Conservation (phyloP, 495 filamentous ascomycete species). For the Penicillium bialowiezense region DNA sequence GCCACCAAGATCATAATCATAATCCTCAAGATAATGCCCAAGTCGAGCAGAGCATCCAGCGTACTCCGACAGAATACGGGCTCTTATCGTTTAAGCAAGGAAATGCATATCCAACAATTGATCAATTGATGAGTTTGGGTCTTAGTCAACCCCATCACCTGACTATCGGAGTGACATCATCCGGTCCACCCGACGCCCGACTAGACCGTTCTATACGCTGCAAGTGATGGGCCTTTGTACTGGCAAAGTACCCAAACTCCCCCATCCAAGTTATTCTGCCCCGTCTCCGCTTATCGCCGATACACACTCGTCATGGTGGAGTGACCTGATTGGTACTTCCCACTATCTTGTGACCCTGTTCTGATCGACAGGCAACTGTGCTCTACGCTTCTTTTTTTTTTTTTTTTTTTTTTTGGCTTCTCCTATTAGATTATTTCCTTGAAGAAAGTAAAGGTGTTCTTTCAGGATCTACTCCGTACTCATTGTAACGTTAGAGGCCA, state of each 20-base stretch:
- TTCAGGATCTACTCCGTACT: no score
- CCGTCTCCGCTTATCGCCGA: background rate
- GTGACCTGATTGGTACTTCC: slow-evolving; percentile 19
- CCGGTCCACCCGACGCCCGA: background rate
- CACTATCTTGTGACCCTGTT: slow-evolving; percentile 19
- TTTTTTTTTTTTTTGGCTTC: slow-evolving; percentile 1
- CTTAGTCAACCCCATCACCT: background rate
- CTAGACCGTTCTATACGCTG: slow-evolving; percentile 13
- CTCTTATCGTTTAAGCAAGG: no score
- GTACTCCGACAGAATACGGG: no score
- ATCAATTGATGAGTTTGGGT: no score
- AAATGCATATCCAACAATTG: no score
- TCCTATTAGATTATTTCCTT: no score
- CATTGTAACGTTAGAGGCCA: no score
- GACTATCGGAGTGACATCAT: slow-evolving; percentile 4
- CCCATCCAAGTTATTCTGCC: background rate
- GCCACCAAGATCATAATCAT: no score
- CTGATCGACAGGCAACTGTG: slow-evolving; percentile 32
- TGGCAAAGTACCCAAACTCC: slow-evolving; percentile 1
- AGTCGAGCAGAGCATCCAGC: no score
- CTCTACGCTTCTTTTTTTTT: background rate
- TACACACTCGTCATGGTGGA: slow-evolving; percentile 2
- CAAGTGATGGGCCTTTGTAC: slow-evolving; percentile 7
- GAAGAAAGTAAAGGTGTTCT: no score
- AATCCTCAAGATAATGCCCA: no score